phyloP scores from a whole-genome alignment of 2,329 filamentous ascomycete genomes.

The Penicillium glabrum region DNA sequence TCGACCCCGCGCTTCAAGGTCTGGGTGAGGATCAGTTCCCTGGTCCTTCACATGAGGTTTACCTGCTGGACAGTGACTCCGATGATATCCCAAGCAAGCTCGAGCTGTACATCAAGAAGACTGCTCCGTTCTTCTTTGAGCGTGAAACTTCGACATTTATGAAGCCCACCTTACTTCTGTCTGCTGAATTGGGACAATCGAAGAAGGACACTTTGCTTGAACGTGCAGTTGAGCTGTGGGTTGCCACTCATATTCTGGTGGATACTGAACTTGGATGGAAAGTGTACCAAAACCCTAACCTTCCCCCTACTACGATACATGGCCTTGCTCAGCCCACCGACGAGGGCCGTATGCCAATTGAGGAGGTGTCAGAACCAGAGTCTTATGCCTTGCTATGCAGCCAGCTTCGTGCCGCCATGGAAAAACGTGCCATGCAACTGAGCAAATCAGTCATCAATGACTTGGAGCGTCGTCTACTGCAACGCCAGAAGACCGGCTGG shows the following conservation, averaged over 20 bases:
- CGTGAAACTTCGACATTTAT: conserved; percentile 53
- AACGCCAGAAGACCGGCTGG: conserved; percentile 56
- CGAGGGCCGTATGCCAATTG: conserved; percentile 41
- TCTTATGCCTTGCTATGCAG: conserved; percentile 53
- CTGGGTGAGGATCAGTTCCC: conserved; percentile 42
- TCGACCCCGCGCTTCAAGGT: conserved; percentile 44
- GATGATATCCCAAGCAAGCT: conserved; percentile 54
- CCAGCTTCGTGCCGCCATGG: conserved; percentile 56
- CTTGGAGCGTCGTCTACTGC: conserved; percentile 59
- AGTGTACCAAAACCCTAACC: conserved; percentile 48
- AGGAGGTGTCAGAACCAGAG: conserved; percentile 40
- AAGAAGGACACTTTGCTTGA: conserved; percentile 41
- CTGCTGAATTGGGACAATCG: conserved; percentile 37
- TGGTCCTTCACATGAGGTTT: conserved; percentile 40
- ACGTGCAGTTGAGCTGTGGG: conserved; percentile 57
- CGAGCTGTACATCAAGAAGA: conserved; percentile 55
- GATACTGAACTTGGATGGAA: conserved; percentile 50
- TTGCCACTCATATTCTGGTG: conserved; percentile 56
- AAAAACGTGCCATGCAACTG: conserved; percentile 54
- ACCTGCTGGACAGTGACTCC: conserved; percentile 51
- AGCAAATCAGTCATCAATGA: conserved; percentile 59
- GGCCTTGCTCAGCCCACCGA: conserved; percentile 39
- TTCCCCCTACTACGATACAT: conserved; percentile 37
- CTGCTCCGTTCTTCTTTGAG: conserved; percentile 47
- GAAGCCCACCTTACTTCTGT: conserved; percentile 48